Evolutionary conservation across 1,284 basidiomycete species (phyloP).

Genomic region (Porogramme epimiltina): DNA sequence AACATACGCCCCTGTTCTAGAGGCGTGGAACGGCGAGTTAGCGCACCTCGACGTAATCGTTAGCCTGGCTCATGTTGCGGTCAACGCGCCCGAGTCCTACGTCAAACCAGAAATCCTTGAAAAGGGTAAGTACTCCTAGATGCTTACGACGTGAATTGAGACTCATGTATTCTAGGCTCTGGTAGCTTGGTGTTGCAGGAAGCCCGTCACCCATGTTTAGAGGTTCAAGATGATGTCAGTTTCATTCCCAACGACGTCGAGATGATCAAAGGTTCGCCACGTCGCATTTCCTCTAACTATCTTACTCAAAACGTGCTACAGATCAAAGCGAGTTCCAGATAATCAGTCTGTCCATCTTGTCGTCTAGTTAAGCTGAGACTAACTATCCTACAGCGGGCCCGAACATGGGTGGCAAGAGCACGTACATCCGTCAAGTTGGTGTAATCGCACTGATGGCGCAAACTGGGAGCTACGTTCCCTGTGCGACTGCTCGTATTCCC

Average conservation of each 20-base stretch:
- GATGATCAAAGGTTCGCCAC: conserved; percentile 73
- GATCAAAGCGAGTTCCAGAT: conserved; percentile 86
- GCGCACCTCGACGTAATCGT: conserved; percentile 93
- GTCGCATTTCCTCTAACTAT: conserved; percentile 16
- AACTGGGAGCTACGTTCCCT: conserved; percentile 94
- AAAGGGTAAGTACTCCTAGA: no score
- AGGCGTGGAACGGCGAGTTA: conserved; percentile 85
- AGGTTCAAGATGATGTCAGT: conserved; percentile 93
- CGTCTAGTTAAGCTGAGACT: not conserved
- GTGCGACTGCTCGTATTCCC: conserved; percentile 81
- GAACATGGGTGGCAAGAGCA: conserved; percentile 96
- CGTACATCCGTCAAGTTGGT: conserved; percentile 90
- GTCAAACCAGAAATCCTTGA: conserved; percentile 79
- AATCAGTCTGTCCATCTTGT: conserved; percentile 55
- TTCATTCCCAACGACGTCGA: conserved; percentile 96
- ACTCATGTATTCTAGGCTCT: conserved; percentile 55
- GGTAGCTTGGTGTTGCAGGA: conserved; percentile 80
- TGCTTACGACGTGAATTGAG: no score
- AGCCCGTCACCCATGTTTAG: conserved; percentile 94
- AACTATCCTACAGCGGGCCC: conserved; percentile 69
- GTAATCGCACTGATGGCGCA: conserved; percentile 97
- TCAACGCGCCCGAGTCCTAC: conserved; percentile 86
- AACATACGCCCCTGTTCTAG: conserved; percentile 90
- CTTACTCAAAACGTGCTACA: conserved; percentile 23
- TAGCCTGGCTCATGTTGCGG: conserved; percentile 89